Conservation (phyloP, 2,329 filamentous ascomycete genomes). For the Alternaria panax region DNA sequence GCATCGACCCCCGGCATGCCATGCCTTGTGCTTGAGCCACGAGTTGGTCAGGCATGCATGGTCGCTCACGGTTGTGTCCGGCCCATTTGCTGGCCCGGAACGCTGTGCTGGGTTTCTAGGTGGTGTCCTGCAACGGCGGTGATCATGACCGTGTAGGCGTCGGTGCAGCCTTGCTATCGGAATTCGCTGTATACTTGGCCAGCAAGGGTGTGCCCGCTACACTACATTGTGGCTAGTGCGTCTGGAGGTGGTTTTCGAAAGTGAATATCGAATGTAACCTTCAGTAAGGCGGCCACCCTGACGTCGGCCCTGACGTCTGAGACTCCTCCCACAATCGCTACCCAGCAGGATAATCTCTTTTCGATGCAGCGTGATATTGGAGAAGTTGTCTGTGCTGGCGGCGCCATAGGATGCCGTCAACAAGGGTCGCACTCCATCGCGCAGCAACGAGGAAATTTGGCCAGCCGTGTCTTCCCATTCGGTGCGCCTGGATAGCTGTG, state of each 20-base stretch:
- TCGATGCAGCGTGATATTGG: constrained; percentile 39
- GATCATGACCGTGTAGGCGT: constrained; percentile 20
- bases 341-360: constrained; percentile 33
- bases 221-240: background rate
- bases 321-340: constrained; percentile 4
- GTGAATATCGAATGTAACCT: background rate
- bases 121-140: constrained; percentile 21
- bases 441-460: constrained; percentile 28
- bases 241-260: background rate
- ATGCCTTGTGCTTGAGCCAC: constrained; percentile 45
- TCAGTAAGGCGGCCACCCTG: constrained; percentile 10
- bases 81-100: constrained; percentile 47
- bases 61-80: constrained; percentile 44
- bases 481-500: constrained; percentile 27
- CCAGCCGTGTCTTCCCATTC: constrained; percentile 37
- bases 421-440: constrained; percentile 43
- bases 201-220: background rate
- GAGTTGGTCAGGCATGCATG: constrained; percentile 32
- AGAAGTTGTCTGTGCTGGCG: constrained; percentile 39
- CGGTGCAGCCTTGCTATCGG: constrained; percentile 14
- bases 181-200: constrained; percentile 3
- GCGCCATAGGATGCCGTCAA: constrained; percentile 29
- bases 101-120: constrained; percentile 36
- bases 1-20: constrained; percentile 25
- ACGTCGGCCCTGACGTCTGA: constrained; percentile 11